Base-by-base conservation (phyloP, 1,284 basidiomycete genomes). In the Ustilago loliicola region DNA sequence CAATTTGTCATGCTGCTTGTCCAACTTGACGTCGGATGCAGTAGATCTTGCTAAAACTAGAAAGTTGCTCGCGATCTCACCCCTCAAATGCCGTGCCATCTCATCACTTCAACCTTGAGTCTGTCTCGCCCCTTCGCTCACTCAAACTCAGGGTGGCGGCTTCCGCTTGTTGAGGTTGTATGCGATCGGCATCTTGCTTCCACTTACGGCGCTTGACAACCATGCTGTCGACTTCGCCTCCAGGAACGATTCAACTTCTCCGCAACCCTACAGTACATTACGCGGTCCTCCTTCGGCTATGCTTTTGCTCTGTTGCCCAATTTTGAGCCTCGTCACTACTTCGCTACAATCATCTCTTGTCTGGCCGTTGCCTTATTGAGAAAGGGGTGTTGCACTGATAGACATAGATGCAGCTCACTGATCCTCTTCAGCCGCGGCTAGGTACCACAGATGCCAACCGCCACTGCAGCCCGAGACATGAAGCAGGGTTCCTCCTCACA, bases 31-130 rank as follows among this genome's bases (percentile, higher is more conserved):
- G 15, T 34, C 11, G 32, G 34, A 17, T 7, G 9, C 17, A 54
- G 58, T 66, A 66, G 54, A 66, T 66, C 63, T 58, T 59, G 66
- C 61, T 55, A 55, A 55, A 63, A 69, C 66, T 19, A 50, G 40
- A 48, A 59, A 25, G 32, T 29, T n/a, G 13, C 21, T 25, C 23
- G 48, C 48, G 25, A 50, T 29, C 2, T 25, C 4, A 21, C 27
- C 27, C 27, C 7, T 15, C 25, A 29, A 19, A 50, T 29, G 48
- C 48, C 23, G 23, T 48, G 45, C 45, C 45, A 8, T n/a, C 13
- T 29, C 27, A 50, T 50, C 25, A 17, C 48, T 27, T 27, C 27
- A 27, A 50, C 48, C 48, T 50, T 50, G 48, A 50, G 48, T 50
- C 45, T 47, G 21, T 17, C 36, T 38, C 36, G 21, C 21, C 15